These are phyloP conservation scores for Boletus smithii DNA, from an alignment of 1,284 basidiomycete genomes.

Conservation along the genomic window DNA sequence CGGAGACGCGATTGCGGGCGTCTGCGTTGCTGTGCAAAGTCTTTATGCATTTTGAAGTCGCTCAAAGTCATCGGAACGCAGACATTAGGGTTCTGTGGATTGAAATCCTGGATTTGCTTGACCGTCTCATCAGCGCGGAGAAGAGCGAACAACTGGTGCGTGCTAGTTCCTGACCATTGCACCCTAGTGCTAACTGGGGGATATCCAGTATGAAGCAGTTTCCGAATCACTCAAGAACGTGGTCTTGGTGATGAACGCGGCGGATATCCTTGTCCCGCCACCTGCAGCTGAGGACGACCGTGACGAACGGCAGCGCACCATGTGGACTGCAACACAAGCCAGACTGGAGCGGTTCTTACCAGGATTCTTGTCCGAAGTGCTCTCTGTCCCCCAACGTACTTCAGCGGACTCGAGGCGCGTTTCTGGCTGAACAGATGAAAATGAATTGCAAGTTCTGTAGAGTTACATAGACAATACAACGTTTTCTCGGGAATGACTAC, in stretches of 20 bases:
- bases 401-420: conserved; percentile 13
- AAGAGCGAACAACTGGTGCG: conserved; percentile 83
- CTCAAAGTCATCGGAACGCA: conserved; percentile 61
- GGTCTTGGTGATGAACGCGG: conserved; percentile 92
- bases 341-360: conserved; percentile 87
- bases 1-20: conserved; percentile 85
- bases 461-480: conserved; percentile 3
- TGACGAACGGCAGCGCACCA: conserved; percentile 63
- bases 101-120: conserved; percentile 86
- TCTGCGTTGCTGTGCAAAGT: conserved; percentile 90
- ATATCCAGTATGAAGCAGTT: conserved; percentile 82
- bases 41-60: conserved; percentile 89
- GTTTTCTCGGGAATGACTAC: neutral
- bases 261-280: conserved; percentile 76
- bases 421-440: conserved; percentile 13
- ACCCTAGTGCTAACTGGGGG: conserved; percentile 10
- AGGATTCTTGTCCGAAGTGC: conserved; percentile 76
- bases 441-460: conserved; percentile 5
- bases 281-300: conserved; percentile 49
- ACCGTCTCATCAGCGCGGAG: conserved; percentile 85
- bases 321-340: conserved; percentile 84
- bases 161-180: conserved; percentile 17
- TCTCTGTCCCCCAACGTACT: conserved; percentile 42
- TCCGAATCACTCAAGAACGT: conserved; percentile 98
- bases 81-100: conserved; percentile 85